Percentiles rank a stretch among this genome's conserved stretches.
phyloP scores from a whole-genome alignment of 2,329 filamentous ascomycete species.

The Trichoderma oligosporum region DNA sequence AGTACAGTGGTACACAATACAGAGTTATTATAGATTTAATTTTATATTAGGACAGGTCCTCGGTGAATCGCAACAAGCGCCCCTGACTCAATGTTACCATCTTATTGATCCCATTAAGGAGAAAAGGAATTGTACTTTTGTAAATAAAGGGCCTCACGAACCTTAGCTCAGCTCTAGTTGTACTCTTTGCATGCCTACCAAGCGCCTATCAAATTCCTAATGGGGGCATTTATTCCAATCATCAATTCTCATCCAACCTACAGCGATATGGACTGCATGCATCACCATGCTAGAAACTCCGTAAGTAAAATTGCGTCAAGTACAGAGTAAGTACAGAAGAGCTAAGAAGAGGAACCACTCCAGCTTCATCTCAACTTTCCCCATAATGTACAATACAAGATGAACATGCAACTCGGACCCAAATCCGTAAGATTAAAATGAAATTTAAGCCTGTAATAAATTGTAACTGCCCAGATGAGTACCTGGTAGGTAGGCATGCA shows the following conservation, averaged over 20 bases:
- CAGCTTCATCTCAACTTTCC: no score
- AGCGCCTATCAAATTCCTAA: slow-evolving; percentile 1
- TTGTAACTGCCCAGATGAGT: slow-evolving; percentile 7
- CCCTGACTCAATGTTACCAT: no score
- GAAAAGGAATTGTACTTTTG: neutral
- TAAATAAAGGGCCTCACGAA: no score
- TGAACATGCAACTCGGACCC: neutral
- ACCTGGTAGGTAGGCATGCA: no score
- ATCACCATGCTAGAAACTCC: neutral
- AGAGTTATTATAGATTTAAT: no score
- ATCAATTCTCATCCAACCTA: neutral
- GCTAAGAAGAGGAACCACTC: no score
- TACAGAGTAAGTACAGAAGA: neutral
- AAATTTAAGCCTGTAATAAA: neutral
- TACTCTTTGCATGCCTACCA: neutral
- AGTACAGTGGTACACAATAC: no score
- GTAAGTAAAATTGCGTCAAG: neutral
- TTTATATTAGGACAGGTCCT: no score
- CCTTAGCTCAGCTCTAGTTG: neutral
- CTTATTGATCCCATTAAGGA: neutral
- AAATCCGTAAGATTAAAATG: neutral
- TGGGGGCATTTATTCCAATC: neutral
- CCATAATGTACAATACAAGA: no score
- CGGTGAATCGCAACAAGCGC: no score
- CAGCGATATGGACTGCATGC: neutral